Percentiles rank a stretch among this genome's conserved stretches.
Conservation (phyloP, 306 rosid genomes). For the Citrullus colocynthis region DNA sequence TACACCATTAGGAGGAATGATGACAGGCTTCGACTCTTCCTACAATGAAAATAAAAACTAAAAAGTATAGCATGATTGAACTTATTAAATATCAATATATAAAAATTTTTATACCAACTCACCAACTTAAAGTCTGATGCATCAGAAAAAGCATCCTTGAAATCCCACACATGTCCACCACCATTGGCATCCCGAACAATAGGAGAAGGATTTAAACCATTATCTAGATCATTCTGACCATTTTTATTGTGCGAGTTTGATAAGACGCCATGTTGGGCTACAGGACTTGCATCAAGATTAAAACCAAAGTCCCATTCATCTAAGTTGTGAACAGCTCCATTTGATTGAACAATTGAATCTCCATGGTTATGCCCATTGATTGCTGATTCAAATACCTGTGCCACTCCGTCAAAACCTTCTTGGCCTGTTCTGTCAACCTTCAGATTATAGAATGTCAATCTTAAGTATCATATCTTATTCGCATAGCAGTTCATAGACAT, state of each 20-base stretch:
- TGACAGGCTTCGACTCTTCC: conserved; percentile 16
- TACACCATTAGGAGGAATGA: conserved; percentile 4
- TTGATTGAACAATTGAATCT: conserved; percentile 23
- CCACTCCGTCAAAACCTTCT: conserved; percentile 15
- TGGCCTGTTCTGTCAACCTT: conserved; percentile 31
- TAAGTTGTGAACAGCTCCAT: conserved; percentile 23
- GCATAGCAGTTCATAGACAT: neutral
- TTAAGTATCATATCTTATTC: conserved; percentile 3
- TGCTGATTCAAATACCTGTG: conserved; percentile 13
- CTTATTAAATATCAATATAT: neutral
- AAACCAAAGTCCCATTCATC: conserved; percentile 36
- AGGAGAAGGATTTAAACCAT: conserved; percentile 13
- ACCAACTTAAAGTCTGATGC: conserved; percentile 23
- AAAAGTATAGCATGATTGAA: neutral
- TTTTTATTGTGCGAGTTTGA: conserved; percentile 13
- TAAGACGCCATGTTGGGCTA: conserved; percentile 13
- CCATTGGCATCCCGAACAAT: conserved; percentile 11
- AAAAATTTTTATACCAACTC: neutral
- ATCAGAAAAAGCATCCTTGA: conserved; percentile 28
- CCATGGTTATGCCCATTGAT: conserved; percentile 18
- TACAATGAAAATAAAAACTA: conserved; percentile 4
- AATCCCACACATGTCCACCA: conserved; percentile 27
- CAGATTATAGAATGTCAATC: conserved; percentile 17
- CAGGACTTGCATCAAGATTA: conserved; percentile 32
- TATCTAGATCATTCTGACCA: conserved; percentile 16